Evolutionary conservation across 2,329 filamentous ascomycete species (phyloP).

Genomic region (Aureobasidium sp.): DNA sequence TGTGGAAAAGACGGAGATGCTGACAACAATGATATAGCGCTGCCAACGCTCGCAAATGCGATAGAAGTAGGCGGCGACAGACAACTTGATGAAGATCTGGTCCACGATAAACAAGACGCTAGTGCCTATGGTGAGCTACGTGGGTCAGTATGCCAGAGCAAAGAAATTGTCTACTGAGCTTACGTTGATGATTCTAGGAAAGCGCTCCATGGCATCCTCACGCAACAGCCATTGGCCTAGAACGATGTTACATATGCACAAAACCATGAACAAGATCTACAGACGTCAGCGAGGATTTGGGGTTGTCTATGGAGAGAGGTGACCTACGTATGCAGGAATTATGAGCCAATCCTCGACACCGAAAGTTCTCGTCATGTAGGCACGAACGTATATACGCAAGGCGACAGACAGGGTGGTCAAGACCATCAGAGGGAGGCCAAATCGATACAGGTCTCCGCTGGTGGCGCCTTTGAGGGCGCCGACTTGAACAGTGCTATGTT

Average conservation of each 20-base stretch:
- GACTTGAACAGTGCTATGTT: background rate
- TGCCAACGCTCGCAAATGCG: constrained; percentile 12
- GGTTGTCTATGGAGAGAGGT: background rate
- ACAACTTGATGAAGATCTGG: constrained; percentile 12
- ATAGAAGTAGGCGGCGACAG: constrained; percentile 10
- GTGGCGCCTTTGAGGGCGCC: background rate
- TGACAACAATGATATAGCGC: constrained; percentile 3
- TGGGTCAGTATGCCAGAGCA: background rate
- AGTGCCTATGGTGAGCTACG: background rate
- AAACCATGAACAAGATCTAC: background rate
- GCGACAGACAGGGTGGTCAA: constrained; percentile 1
- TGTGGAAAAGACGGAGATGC: background rate
- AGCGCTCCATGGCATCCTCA: background rate
- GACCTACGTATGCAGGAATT: constrained; percentile 11
- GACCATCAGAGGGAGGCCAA: background rate
- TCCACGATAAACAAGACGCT: constrained; percentile 10
- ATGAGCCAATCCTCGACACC: constrained; percentile 12
- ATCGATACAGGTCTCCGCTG: background rate
- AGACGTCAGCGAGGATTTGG: background rate
- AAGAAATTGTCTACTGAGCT: background rate
- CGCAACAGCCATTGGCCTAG: background rate
- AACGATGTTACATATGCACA: background rate
- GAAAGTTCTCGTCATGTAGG: constrained; percentile 12
- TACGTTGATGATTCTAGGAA: background rate
- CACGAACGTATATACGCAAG: constrained; percentile 12